A percentile compares a stretch with the other conserved stretches of the same genome.
phyloP scores from a whole-genome alignment of 768 basidiomycete genomes.

The Tubosaeta sp. region DNA sequence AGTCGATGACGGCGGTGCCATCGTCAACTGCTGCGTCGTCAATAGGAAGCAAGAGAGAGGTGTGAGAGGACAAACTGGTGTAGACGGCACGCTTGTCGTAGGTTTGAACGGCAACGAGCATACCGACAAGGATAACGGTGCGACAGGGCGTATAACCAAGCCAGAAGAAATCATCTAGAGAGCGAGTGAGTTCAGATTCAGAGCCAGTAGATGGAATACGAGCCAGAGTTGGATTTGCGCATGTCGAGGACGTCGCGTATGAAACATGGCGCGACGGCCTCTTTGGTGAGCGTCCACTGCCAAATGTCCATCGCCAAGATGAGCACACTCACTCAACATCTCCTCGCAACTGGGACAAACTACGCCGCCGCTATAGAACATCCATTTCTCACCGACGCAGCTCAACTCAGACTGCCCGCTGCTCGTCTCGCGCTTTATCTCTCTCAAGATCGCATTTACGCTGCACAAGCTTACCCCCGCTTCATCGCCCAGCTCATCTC shows the following conservation, averaged over 20 bases:
- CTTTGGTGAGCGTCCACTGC: conserved; percentile 55
- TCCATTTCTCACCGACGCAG: conserved; percentile 57
- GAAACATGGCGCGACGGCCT: conserved; percentile 53
- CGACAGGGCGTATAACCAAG: conserved; percentile 69
- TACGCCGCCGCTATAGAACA: conserved; percentile 51
- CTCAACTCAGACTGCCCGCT: conserved; percentile 45
- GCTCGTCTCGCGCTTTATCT: conserved; percentile 57
- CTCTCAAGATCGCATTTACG: conserved; percentile 71
- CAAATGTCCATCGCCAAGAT: conserved; percentile 21
- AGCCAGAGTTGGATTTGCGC: conserved; percentile 35
- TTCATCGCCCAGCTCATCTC: conserved; percentile 66
- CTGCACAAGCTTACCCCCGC: conserved; percentile 67
- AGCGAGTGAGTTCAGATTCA: background rate
- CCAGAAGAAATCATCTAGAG: conserved; percentile 64
- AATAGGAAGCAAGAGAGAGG: background rate
- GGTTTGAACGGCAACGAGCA: conserved; percentile 58
- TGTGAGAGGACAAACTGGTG: conserved; percentile 36
- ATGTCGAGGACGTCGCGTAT: conserved; percentile 48
- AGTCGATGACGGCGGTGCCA: conserved; percentile 70
- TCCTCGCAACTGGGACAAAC: conserved; percentile 32
- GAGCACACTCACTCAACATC: conserved; percentile 25
- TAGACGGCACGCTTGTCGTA: conserved; percentile 62
- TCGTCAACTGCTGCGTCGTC: conserved; percentile 57
- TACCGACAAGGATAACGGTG: conserved; percentile 53
- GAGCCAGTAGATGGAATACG: background rate